Base-by-base conservation (phyloP, 202 grass and related monocot species). In the Panicum virgatum region DNA sequence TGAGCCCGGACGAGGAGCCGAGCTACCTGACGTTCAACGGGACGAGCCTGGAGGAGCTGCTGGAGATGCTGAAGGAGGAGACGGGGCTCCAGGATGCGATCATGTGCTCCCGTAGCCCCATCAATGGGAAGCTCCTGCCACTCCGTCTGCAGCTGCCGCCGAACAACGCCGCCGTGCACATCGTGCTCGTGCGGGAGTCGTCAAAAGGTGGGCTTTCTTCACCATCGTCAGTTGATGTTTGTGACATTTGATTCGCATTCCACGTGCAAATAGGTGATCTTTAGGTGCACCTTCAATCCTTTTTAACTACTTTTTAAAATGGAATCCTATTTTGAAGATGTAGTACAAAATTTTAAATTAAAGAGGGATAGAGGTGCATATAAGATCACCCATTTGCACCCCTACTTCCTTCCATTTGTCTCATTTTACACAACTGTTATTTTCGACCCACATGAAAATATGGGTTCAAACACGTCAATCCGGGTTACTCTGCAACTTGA, bases 131-230 rank as follows among this genome's bases (percentile, higher is more conserved):
- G 69, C 87, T 98, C 23, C 58, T 77, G 45, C 88, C 88, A 48
- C 90, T 98, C 25, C 88, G 37, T 13, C 84, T 98, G 13, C 84
- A 88, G 67, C 66, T 98, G 22, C 96, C 96, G 2, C 92, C 88
- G 14, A 90, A 91, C 79, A 98, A 98, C 36, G 71, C 48, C 5
- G 69, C 88, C 27, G 82, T 98, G 96, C 75, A 90, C 18, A 63
- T 93, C 5, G 87, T 96, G 62, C 61, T 96, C 2, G 89, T 96
- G 57, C 62, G 29, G 5, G 75, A 89, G 38, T 86, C 82, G 0
- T 95, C 96, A 0, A 90, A 40, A 95, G 90, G 92, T 91, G 26
- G 32, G 12, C 1, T 40, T 65, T 27, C 9, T 37, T 45, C 9
- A 30, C 36, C n/a, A 32, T 66, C 13, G 2, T 10, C 19, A 22